Evolutionary conservation across 768 basidiomycete genomes (phyloP).

Genomic region (Phylloporus scabripes): DNA sequence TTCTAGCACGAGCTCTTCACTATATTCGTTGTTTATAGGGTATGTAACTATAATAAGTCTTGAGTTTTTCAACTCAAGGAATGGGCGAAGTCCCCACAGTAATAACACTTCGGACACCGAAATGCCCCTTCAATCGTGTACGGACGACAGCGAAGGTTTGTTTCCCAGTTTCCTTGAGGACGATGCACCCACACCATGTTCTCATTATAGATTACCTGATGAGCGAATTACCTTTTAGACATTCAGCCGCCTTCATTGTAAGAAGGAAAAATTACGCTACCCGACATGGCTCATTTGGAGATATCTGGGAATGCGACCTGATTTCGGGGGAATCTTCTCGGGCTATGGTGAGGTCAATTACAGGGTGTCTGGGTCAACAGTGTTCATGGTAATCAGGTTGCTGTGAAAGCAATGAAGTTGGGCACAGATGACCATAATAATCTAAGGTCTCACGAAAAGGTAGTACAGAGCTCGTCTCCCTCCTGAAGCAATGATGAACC

Average conservation of each 20-base stretch:
- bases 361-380: not conserved
- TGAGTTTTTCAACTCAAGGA: not conserved
- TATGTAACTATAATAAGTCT: not conserved
- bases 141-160: conserved; percentile 10
- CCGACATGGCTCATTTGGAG: conserved; percentile 13
- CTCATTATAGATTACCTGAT: conserved; percentile 5
- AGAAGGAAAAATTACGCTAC: conserved; percentile 6
- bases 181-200: not conserved
- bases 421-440: not conserved
- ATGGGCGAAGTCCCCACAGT: conserved; percentile 6
- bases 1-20: not conserved
- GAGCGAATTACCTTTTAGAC: conserved; percentile 5
- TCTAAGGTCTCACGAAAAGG: conserved; percentile 8
- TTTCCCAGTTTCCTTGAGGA: not conserved
- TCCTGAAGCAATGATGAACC: not conserved
- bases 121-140: not conserved
- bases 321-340: conserved; percentile 1
- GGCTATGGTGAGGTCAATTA: conserved; percentile 1
- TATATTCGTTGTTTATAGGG: conserved; percentile 9
- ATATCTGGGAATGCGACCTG: conserved; percentile 24
- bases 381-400: conserved; percentile 10
- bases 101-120: conserved; percentile 13
- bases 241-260: not conserved
- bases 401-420: conserved; percentile 17
- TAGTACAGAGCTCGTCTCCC: not conserved